Percentiles rank a stretch among this genome's conserved stretches.
Conservation (phyloP, 2,329 filamentous ascomycete genomes). For the Remersonia thermophila region DNA sequence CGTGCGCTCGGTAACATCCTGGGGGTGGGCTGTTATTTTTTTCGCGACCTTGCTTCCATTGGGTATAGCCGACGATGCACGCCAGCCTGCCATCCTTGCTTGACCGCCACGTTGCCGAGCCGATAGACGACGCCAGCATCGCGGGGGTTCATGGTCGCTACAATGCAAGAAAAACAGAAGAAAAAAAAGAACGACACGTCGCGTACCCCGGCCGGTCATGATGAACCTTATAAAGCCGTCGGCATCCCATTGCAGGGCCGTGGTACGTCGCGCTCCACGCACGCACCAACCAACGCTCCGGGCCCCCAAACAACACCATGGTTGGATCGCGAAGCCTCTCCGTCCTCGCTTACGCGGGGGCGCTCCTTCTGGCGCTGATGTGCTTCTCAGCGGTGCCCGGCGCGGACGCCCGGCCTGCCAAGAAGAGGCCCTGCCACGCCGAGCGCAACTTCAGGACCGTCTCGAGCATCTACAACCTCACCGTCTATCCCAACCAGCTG, state of each 20-base stretch:
- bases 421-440: too few relatives aligned
- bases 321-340: conserved; percentile 1
- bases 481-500: conserved; percentile 27
- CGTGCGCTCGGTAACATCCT: too few relatives aligned
- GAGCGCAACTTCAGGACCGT: conserved; percentile 26
- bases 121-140: conserved; percentile 4
- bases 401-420: neutral
- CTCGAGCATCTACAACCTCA: conserved; percentile 27
- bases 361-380: conserved; percentile 1
- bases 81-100: conserved; percentile 3
- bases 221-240: too few relatives aligned
- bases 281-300: conserved; percentile 2
- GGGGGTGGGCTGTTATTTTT: too few relatives aligned
- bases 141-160: too few relatives aligned
- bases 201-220: too few relatives aligned
- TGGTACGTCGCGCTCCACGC: too few relatives aligned
- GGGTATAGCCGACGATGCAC: conserved; percentile 5
- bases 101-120: conserved; percentile 15
- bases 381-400: neutral
- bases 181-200: too few relatives aligned
- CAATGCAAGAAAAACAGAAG: neutral
- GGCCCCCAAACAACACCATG: conserved; percentile 3
- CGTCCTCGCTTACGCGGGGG: conserved; percentile 1
- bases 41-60: neutral
- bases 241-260: too few relatives aligned